These are phyloP conservation scores for Camelina hispida DNA, from an alignment of 345 rosid genomes.

Conservation along the genomic window DNA sequence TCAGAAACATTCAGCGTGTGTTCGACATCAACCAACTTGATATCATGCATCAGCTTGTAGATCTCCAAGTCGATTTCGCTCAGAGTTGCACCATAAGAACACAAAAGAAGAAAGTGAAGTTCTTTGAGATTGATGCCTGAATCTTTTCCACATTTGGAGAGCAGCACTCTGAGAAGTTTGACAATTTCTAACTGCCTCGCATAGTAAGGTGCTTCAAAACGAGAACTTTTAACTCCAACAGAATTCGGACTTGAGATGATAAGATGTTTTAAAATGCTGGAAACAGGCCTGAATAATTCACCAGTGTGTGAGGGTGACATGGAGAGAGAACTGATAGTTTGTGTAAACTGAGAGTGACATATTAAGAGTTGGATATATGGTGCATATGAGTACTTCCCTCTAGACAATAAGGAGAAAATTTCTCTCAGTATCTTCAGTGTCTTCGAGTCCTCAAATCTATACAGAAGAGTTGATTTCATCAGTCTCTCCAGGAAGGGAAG, in stretches of 20 bases:
- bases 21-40: constrained; percentile 55
- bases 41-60: constrained; percentile 62
- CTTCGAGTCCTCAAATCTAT: constrained; percentile 74
- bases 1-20: constrained; percentile 48
- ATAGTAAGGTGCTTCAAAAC: constrained; percentile 43
- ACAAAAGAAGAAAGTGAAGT: constrained; percentile 67
- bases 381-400: constrained; percentile 57
- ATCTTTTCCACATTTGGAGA: constrained; percentile 57
- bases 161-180: constrained; percentile 67
- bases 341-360: constrained; percentile 82
- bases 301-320: constrained; percentile 54
- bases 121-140: constrained; percentile 68
- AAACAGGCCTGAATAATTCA: constrained; percentile 64
- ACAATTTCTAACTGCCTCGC: constrained; percentile 67
- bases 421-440: constrained; percentile 61
- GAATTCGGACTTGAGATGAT: constrained; percentile 45
- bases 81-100: constrained; percentile 90
- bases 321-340: constrained; percentile 55
- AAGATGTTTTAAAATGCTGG: constrained; percentile 73
- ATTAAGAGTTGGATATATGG: constrained; percentile 71
- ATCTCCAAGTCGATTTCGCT: constrained; percentile 77
- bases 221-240: constrained; percentile 36
- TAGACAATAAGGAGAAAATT: constrained; percentile 57
- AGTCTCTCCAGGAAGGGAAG: constrained; percentile 76
- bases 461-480: constrained; percentile 66